These are phyloP conservation scores for Auricularia cornea DNA, from an alignment of 768 basidiomycete genomes.

Conservation along the genomic window DNA sequence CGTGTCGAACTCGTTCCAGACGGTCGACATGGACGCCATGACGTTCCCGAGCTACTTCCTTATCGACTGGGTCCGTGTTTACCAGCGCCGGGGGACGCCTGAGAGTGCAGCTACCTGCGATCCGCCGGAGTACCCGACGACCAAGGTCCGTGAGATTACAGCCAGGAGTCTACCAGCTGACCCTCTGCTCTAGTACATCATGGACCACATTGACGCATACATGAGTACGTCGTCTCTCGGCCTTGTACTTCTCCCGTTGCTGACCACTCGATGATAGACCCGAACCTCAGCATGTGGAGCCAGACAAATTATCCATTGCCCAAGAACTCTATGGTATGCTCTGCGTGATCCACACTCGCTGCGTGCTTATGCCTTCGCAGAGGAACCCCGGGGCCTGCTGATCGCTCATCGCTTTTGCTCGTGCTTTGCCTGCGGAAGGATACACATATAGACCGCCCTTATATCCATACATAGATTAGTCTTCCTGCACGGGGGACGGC, in stretches of 20 bases:
- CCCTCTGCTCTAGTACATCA: conserved; percentile 24
- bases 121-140: conserved; percentile 24
- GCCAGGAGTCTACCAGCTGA: too few relatives aligned
- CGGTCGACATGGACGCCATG: conserved; percentile 24
- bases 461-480: too few relatives aligned
- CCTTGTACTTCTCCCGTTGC: too few relatives aligned
- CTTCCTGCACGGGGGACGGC: too few relatives aligned
- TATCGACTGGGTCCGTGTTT: conserved; percentile 35
- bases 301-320: conserved; percentile 23
- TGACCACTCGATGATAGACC: conserved; percentile 3
- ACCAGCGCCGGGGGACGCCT: conserved; percentile 25
- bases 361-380: too few relatives aligned
- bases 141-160: conserved; percentile 6
- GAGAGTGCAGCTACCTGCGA: conserved; percentile 25
- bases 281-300: conserved; percentile 21
- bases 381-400: not conserved
- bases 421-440: too few relatives aligned
- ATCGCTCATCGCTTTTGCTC: not conserved
- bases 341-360: too few relatives aligned
- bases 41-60: conserved; percentile 27
- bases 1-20: conserved; percentile 26
- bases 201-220: conserved; percentile 20
- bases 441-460: too few relatives aligned
- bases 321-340: conserved; percentile 8
- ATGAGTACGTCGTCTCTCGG: not conserved